Evolutionary conservation across 768 basidiomycete species (phyloP).

Genomic region (Kwoniella pini): DNA sequence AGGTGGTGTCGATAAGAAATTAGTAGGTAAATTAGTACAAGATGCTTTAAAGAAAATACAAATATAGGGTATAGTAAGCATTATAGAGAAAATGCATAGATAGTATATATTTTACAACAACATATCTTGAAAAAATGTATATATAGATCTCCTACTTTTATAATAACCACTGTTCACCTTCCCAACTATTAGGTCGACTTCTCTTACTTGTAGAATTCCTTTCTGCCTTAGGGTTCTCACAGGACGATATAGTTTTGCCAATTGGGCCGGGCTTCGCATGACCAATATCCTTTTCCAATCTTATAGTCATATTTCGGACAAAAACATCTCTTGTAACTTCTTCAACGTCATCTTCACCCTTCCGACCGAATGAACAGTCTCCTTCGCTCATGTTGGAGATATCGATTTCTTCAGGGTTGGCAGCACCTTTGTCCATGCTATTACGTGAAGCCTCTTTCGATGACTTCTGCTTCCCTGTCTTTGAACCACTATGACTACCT

Average conservation of each 20-base stretch:
- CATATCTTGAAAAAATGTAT: not conserved
- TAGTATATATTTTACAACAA: not conserved
- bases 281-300: too few relatives aligned
- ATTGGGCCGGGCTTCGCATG: too few relatives aligned
- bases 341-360: not conserved
- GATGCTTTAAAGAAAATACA: constrained; percentile 45
- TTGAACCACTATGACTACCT: too few relatives aligned
- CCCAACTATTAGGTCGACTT: not conserved
- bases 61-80: not conserved
- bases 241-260: too few relatives aligned
- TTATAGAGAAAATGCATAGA: not conserved
- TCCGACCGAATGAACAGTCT: not conserved
- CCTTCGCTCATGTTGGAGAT: not conserved
- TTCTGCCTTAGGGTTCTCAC: too few relatives aligned
- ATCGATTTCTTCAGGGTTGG: too few relatives aligned
- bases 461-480: too few relatives aligned
- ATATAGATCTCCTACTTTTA: too few relatives aligned
- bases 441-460: too few relatives aligned
- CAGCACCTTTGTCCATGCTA: too few relatives aligned
- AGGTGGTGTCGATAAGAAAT: constrained; percentile 49
- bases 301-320: not conserved
- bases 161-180: not conserved
- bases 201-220: not conserved
- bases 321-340: not conserved
- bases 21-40: constrained; percentile 44